phyloP scores from a whole-genome alignment of 805 yeast species.

The Suhomyces sp. region DNA sequence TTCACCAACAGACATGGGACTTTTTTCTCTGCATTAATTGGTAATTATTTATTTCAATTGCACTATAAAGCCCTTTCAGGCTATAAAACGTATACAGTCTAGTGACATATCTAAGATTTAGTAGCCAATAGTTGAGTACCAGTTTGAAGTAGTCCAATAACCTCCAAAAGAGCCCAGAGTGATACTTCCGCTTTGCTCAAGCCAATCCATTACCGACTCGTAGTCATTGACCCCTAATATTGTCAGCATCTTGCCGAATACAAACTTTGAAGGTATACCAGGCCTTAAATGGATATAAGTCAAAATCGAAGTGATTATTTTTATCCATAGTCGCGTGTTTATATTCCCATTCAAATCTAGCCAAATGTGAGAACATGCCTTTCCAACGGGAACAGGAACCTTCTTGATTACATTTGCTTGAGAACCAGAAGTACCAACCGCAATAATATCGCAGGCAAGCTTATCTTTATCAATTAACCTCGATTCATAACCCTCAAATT shows the following conservation, averaged over 20 bases:
- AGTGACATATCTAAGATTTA: not conserved
- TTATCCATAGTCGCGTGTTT: constrained; percentile 58
- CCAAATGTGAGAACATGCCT: constrained; percentile 71
- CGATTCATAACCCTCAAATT: constrained; percentile 66
- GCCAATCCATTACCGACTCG: constrained; percentile 32
- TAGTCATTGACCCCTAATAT: constrained; percentile 31
- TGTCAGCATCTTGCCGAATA: constrained; percentile 26
- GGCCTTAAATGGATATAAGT: constrained; percentile 36
- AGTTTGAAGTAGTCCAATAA: constrained; percentile 41
- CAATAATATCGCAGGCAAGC: constrained; percentile 61
- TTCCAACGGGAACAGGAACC: constrained; percentile 53
- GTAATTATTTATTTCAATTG: not conserved
- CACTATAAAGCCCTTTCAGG: not conserved
- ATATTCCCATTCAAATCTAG: constrained; percentile 61
- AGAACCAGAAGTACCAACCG: constrained; percentile 19
- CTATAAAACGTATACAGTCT: not conserved
- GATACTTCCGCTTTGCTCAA: constrained; percentile 40
- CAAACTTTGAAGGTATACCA: constrained; percentile 23
- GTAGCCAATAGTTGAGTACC: constrained; percentile 44
- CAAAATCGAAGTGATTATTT: constrained; percentile 45
- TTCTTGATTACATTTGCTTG: constrained; percentile 4
- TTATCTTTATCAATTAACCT: constrained; percentile 67
- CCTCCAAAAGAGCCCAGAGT: constrained; percentile 33
- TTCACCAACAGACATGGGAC: not conserved
- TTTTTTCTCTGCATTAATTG: too few species aligned